A percentile compares a stretch with the other conserved stretches of the same genome.
phyloP scores from a whole-genome alignment of 1,284 basidiomycete species.

The Papiliotrema terrestris region DNA sequence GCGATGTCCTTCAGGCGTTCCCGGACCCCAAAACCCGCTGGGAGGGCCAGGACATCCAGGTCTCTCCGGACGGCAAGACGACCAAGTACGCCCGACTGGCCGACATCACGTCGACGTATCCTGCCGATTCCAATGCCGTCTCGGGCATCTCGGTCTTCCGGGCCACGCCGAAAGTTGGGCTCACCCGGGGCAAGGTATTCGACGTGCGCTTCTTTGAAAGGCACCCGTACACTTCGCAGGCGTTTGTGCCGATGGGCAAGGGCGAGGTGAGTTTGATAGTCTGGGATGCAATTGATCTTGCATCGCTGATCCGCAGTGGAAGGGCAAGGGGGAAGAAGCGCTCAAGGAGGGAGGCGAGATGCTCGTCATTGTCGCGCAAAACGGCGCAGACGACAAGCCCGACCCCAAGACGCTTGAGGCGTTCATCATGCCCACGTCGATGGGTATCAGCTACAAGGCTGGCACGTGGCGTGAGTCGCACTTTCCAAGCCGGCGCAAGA shows the following conservation, averaged over 20 bases:
- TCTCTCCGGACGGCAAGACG: constrained; percentile 74
- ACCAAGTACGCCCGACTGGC: constrained; percentile 81
- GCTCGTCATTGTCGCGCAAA: constrained; percentile 74
- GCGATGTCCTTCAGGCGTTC: constrained; percentile 73
- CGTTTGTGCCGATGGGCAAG: constrained; percentile 83
- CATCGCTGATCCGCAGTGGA: constrained; percentile 25
- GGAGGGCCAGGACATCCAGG: constrained; percentile 56
- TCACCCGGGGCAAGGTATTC: constrained; percentile 54
- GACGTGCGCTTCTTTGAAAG: constrained; percentile 49
- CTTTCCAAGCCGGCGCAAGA: too few species aligned
- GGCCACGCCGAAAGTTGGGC: constrained; percentile 55
- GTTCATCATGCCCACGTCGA: constrained; percentile 68
- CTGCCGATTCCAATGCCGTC: constrained; percentile 50
- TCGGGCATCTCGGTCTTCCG: constrained; percentile 73
- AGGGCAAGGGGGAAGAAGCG: constrained; percentile 39
- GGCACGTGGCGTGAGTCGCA: constrained; percentile 78
- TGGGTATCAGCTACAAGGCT: constrained; percentile 76
- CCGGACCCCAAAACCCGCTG: constrained; percentile 60
- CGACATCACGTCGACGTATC: constrained; percentile 63
- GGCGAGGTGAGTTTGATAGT: constrained; percentile 42
- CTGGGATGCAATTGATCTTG: too few species aligned
- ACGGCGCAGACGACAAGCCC: constrained; percentile 69
- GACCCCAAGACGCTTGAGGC: constrained; percentile 59
- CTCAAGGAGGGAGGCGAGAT: constrained; percentile 37
- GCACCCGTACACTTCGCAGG: constrained; percentile 59